Evolutionary conservation across 2,329 filamentous ascomycete species (phyloP).

Genomic region (Pseudocercospora fuligena): DNA sequence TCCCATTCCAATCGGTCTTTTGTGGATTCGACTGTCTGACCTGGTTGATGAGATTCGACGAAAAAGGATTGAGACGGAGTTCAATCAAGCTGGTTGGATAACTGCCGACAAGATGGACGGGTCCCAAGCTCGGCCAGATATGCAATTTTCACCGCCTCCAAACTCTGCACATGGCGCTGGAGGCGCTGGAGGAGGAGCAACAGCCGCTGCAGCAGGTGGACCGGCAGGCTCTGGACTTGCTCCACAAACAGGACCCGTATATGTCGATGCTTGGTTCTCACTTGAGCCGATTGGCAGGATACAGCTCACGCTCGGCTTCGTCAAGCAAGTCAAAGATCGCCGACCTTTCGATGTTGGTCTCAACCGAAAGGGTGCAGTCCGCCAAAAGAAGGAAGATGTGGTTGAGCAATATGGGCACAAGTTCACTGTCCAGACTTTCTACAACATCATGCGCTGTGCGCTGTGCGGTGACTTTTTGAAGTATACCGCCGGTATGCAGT

Average conservation of each 20-base stretch:
- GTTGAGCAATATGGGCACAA: constrained; percentile 99
- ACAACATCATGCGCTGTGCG: constrained; percentile 99
- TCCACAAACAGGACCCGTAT: constrained; percentile 59
- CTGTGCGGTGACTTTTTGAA: constrained; percentile 98
- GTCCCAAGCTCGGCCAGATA: constrained; percentile 57
- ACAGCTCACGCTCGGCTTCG: constrained; percentile 87
- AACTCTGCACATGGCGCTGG: constrained; percentile 43
- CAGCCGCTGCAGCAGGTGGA: constrained; percentile 46
- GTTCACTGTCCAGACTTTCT: constrained; percentile 97
- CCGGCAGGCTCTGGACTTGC: constrained; percentile 46
- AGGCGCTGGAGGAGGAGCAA: constrained; percentile 39
- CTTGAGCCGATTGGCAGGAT: constrained; percentile 93
- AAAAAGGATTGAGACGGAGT: constrained; percentile 95
- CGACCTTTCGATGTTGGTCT: constrained; percentile 86
- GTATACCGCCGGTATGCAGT: constrained; percentile 98
- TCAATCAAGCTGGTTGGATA: constrained; percentile 94
- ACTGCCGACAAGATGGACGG: constrained; percentile 93
- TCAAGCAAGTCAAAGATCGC: constrained; percentile 85
- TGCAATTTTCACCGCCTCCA: constrained; percentile 59
- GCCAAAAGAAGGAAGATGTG: constrained; percentile 96
- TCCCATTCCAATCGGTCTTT: constrained; percentile 87
- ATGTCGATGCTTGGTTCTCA: constrained; percentile 95
- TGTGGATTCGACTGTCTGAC: constrained; percentile 96
- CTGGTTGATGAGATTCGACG: constrained; percentile 96
- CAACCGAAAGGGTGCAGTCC: constrained; percentile 91